Conservation (phyloP, 495 filamentous ascomycete genomes). For the Aspergillus nanangensis region DNA sequence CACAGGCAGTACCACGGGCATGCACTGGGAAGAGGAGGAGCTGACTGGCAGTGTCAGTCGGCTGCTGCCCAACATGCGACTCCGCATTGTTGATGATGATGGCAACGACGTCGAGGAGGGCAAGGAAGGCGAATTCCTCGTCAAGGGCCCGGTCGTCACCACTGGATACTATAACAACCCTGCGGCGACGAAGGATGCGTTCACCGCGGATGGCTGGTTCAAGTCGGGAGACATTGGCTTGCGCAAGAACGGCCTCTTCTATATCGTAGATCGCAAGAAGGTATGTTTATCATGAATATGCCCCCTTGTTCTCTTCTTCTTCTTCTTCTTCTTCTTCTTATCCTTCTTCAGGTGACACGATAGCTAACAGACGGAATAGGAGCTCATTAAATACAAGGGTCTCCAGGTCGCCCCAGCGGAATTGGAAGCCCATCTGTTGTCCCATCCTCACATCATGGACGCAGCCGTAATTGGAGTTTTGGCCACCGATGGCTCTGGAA, state of each 20-base stretch:
- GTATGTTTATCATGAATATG: too few species aligned
- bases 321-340: background rate
- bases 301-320: too few species aligned
- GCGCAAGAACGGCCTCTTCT: constrained; percentile 43
- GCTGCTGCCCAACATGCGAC: constrained; percentile 47
- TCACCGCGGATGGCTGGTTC: constrained; percentile 53
- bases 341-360: too few species aligned
- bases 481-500: constrained; percentile 52
- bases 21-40: constrained; percentile 39
- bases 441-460: constrained; percentile 61
- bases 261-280: constrained; percentile 54
- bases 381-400: constrained; percentile 72
- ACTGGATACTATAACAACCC: constrained; percentile 48
- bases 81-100: constrained; percentile 41
- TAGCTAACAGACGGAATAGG: too few species aligned
- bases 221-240: constrained; percentile 56
- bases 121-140: constrained; percentile 54
- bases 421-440: constrained; percentile 59
- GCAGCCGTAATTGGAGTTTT: constrained; percentile 69
- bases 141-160: constrained; percentile 55
- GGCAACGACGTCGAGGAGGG: constrained; percentile 52
- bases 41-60: constrained; percentile 52
- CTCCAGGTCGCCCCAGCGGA: constrained; percentile 76
- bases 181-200: constrained; percentile 45
- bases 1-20: constrained; percentile 51